Evolutionary conservation across 2,329 filamentous ascomycete genomes (phyloP).

Genomic region (Sporothrix mexicana): DNA sequence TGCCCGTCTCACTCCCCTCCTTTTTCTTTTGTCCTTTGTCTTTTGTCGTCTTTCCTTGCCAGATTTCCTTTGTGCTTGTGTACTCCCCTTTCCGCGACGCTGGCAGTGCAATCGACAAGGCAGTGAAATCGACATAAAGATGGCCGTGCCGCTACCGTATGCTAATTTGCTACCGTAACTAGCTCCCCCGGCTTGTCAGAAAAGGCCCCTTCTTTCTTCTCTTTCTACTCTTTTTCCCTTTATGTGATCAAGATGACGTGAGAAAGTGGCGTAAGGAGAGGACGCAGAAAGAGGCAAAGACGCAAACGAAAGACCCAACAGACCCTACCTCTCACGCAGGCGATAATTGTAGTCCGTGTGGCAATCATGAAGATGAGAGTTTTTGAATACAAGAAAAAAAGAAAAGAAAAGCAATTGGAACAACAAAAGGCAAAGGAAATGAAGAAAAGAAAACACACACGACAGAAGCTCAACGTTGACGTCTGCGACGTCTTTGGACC

Average conservation of each 20-base stretch:
- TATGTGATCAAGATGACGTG: constrained; percentile 3
- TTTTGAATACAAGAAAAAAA: not conserved
- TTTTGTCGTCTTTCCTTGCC: not conserved
- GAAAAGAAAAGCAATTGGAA: not conserved
- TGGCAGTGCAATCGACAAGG: not conserved
- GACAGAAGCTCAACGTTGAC: too few relatives aligned
- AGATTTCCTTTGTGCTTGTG: too few relatives aligned
- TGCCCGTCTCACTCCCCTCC: not conserved
- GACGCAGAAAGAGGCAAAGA: too few relatives aligned
- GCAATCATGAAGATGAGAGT: too few relatives aligned
- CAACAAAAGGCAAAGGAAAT: too few relatives aligned
- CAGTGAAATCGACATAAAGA: too few relatives aligned
- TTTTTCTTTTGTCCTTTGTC: not conserved
- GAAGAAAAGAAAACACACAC: too few relatives aligned
- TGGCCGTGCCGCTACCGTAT: not conserved
- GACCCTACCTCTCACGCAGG: not conserved
- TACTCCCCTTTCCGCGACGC: not conserved
- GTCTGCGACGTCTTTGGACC: too few relatives aligned
- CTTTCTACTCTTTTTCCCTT: not conserved
- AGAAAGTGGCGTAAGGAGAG: constrained; percentile 16
- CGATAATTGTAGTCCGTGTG: too few relatives aligned
- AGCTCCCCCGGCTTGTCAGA: too few relatives aligned
- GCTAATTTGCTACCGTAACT: too few relatives aligned
- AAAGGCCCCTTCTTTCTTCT: not conserved
- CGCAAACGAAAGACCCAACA: too few relatives aligned